Evolutionary conservation across 139 green algal species (phyloP).

Genomic region (Coelastrella sp.): DNA sequence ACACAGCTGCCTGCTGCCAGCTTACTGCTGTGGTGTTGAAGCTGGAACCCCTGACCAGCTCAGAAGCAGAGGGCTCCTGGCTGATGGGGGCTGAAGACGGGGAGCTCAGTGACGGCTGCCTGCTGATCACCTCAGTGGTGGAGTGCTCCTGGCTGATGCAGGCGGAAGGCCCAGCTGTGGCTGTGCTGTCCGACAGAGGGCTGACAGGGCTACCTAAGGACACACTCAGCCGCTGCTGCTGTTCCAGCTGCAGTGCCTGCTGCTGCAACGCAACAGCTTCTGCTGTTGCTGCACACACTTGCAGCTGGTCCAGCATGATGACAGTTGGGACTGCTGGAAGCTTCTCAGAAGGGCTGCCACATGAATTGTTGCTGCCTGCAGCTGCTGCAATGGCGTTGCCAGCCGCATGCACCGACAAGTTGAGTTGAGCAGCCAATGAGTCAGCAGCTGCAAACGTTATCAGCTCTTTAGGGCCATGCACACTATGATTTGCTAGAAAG

Average conservation of each 20-base stretch:
- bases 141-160: constrained; percentile 38
- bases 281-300: constrained; percentile 33
- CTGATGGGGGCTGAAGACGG: background rate
- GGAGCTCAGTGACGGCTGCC: constrained; percentile 7
- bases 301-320: constrained; percentile 29
- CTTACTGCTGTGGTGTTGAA: background rate
- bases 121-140: constrained; percentile 41
- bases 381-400: background rate
- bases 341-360: background rate
- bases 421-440: background rate
- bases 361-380: background rate
- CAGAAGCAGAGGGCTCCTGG: constrained; percentile 41
- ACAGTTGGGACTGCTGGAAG: background rate
- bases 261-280: constrained; percentile 34
- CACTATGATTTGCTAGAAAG: too few species aligned
- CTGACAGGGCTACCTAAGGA: background rate
- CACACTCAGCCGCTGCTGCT: constrained; percentile 10
- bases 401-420: background rate
- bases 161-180: background rate
- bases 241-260: constrained; percentile 6
- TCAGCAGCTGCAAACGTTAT: background rate
- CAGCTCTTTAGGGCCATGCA: too few species aligned
- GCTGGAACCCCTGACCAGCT: background rate
- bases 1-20: background rate
- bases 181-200: background rate